Base-by-base conservation (phyloP, 2,329 filamentous ascomycete genomes). In the Zopfia rhizophila region DNA sequence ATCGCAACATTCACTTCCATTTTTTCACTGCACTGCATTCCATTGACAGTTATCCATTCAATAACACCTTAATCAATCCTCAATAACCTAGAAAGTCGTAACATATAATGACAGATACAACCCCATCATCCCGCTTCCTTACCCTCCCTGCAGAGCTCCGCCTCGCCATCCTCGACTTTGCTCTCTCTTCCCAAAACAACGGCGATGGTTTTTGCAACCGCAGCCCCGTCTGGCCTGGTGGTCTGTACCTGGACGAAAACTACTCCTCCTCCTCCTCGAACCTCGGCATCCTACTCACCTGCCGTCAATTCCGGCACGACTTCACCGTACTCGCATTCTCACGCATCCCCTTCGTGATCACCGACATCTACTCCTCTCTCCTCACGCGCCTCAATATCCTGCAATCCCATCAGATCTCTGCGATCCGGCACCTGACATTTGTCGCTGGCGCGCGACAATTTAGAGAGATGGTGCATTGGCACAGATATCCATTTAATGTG, bases 251-350 rank as follows among this genome's bases (percentile, higher is more conserved):
- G 3, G 44, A 69, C 51, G 58, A 65, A 14, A 45, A 58, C 12
- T 68, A 73, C 51, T 51, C 16, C 17, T n/a, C n/a, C n/a, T 51
- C 66, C 11, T 57, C 62, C 7, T 7, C 36, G 2, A 47, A 60
- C 7, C 60, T 76, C 3, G 35, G 48, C 7, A 56, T 70, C 2
- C 68, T 75, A 6, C 57, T 74, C 10, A 64, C 63, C 3, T 75
- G 74, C 50, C 66, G 62, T 18, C 70, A 72, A 43, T 61, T 75
- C 38, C 60, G 66, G 24, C 37, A 57, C 14, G 74, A 76, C 28
- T 67, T 69, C 28, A 54, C 55, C 31, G 41, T 59, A 7, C 51
- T 73, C 10, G 73, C 72, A 8, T 68, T 72, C 35, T 56, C 38
- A 14, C 59, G 55, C 7, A 75, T 73, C 0, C 57, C 48, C 13